A percentile compares a stretch with the other conserved stretches of the same genome.
These are phyloP conservation scores for Geotrichum restrictum DNA, from an alignment of 1,139 yeast genomes.

Conservation along the genomic window DNA sequence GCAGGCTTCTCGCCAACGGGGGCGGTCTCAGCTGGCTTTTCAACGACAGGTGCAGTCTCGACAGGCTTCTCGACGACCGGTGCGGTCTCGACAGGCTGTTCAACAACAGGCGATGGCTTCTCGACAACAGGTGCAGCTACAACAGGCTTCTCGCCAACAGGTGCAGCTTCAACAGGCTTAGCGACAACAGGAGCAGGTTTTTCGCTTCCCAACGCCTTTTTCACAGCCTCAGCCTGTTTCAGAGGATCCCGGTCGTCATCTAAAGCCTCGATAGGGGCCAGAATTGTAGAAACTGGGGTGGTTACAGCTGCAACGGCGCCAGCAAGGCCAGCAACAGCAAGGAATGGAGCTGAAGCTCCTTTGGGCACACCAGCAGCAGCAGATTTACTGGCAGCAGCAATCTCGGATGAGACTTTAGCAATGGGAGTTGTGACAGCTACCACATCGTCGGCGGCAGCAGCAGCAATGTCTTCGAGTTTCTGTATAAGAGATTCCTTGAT, in stretches of 20 bases:
- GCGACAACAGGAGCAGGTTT: background rate
- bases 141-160: conserved; percentile 2
- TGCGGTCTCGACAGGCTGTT: background rate
- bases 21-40: conserved; percentile 3
- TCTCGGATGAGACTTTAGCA: conserved; percentile 12
- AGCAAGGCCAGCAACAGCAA: conserved; percentile 18
- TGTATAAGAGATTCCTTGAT: conserved; percentile 8
- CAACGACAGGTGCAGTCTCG: conserved; percentile 1
- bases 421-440: conserved; percentile 16
- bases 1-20: conserved; percentile 8
- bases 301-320: conserved; percentile 19
- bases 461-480: conserved; percentile 15
- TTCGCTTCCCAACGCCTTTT: conserved; percentile 6
- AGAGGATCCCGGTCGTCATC: conserved; percentile 15
- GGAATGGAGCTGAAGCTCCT: conserved; percentile 16
- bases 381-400: conserved; percentile 12
- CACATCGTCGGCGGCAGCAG: conserved; percentile 18
- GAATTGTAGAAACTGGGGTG: conserved; percentile 12
- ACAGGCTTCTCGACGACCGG: conserved; percentile 1
- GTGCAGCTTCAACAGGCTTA: conserved; percentile 6
- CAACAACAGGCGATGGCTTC: background rate
- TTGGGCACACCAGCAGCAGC: conserved; percentile 18
- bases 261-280: conserved; percentile 18
- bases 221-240: conserved; percentile 14
- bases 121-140: conserved; percentile 3